phyloP scores from a whole-genome alignment of 495 filamentous ascomycete genomes.

The Aspergillus incahuasiensis region DNA sequence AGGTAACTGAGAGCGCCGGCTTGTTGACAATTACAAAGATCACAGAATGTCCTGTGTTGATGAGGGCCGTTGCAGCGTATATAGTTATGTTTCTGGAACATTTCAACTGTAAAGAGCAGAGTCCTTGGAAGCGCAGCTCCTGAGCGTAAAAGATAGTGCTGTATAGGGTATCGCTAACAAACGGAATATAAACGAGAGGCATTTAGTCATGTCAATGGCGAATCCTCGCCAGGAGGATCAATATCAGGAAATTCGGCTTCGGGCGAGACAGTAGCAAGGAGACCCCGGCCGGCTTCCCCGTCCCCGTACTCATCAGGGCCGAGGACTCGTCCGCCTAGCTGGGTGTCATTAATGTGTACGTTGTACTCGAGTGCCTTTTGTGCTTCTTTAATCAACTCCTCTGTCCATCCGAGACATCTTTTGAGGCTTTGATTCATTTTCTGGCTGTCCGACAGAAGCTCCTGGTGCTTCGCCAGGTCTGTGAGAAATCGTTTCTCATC shows the following conservation, averaged over 20 bases:
- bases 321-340: conserved; percentile 77
- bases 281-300: conserved; percentile 33
- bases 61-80: not conserved
- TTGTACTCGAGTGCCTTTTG: conserved; percentile 80
- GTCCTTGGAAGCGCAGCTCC: not conserved
- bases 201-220: not conserved
- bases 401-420: conserved; percentile 79
- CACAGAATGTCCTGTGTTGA: not conserved
- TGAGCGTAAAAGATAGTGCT: not conserved
- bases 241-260: not conserved
- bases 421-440: conserved; percentile 92
- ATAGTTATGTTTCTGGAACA: not conserved
- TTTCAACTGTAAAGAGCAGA: not conserved
- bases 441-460: conserved; percentile 80
- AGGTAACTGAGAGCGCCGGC: conserved; percentile 8
- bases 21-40: not conserved
- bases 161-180: conserved; percentile 5
- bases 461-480: conserved; percentile 84
- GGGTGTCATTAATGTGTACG: conserved; percentile 70
- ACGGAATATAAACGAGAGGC: conserved; percentile 2
- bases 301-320: conserved; percentile 57
- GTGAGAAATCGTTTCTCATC: conserved; percentile 76
- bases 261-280: conserved; percentile 16
- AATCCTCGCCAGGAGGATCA: not conserved
- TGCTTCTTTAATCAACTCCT: conserved; percentile 83